Base-by-base conservation (phyloP, 2,329 filamentous ascomycete species). In the Bipolaris sorokiniana region DNA sequence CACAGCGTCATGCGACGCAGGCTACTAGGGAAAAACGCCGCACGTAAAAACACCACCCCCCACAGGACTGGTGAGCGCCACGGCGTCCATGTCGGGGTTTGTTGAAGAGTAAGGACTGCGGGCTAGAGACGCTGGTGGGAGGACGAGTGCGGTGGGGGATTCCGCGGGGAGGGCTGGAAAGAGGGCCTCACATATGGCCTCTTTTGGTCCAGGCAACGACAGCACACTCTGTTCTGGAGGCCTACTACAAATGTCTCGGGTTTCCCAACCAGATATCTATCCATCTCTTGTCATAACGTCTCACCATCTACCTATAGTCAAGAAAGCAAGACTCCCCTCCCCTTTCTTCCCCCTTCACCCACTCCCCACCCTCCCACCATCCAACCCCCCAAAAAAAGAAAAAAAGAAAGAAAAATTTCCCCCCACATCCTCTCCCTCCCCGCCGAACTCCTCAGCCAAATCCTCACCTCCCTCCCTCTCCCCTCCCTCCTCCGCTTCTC, bases 401-500 rank as follows among this genome's bases (percentile, higher is more conserved):
- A 28, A 28, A 28, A 10, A 28, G 26, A 26, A 26, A 26, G 23
- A 26, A 23, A 31, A 55, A 71, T 72, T 64, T 31, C 59, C 23
- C 45, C 13, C 1, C 56, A 59, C 20, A 53, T 74, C 7, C 55
- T 72, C 11, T 51, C 59, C 7, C 62, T 77, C 6, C 75, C 76
- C 9, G 63, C 71, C 0, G 76, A 78, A 51, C 49, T 78, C 5
- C 55, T 75, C 23, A 48, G 67, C 44, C 64, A 75, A 36, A 70
- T 77, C 23, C 65, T 78, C 13, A 46, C 61, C n/a, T 63, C 66
- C 31, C 67, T 78, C 0, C 68, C 73, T 7, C 54, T 76, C 20
- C 61, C 46, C 33, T 63, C 70, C 2, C 71, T 78, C 2, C 65
- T 78, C 9, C 55, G 59, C 47, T 78, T 78, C 60, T 71, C 67